Conservation (phyloP, 192 early-diverging fungal genomes). For the Chytriomyces confervae region DNA sequence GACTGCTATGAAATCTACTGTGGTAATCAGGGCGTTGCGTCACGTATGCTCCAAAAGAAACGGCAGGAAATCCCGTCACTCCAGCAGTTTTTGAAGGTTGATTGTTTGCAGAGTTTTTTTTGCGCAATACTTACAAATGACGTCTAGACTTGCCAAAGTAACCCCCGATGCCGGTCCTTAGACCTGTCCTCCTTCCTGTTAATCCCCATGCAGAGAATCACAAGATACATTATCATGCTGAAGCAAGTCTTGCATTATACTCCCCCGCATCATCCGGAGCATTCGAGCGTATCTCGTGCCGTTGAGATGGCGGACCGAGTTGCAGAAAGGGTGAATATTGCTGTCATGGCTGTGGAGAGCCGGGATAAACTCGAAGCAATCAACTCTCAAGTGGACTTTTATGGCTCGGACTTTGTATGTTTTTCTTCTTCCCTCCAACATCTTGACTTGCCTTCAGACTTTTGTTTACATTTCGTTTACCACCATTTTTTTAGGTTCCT, state of each 20-base stretch:
- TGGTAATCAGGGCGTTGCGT: conserved; percentile 67
- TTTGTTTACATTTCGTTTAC: neutral
- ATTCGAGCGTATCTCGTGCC: conserved; percentile 48
- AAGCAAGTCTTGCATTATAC: conserved; percentile 65
- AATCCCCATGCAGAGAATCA: conserved; percentile 65
- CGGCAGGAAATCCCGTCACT: conserved; percentile 58
- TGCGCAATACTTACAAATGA: conserved; percentile 15
- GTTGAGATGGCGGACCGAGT: conserved; percentile 51
- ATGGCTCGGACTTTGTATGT: conserved; percentile 39
- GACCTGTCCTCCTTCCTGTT: conserved; percentile 79
- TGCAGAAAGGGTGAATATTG: conserved; percentile 54
- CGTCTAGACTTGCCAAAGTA: conserved; percentile 55
- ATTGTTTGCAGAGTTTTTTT: conserved; percentile 19
- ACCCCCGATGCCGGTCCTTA: conserved; percentile 69
- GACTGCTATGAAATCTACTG: conserved; percentile 71
- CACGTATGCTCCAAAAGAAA: conserved; percentile 64
- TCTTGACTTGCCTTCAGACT: neutral
- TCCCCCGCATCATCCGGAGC: conserved; percentile 55
- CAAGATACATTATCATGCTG: conserved; percentile 62
- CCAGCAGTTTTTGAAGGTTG: conserved; percentile 70
- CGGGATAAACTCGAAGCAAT: conserved; percentile 58
- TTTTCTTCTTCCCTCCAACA: conserved; percentile 6
- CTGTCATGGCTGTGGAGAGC: conserved; percentile 55
- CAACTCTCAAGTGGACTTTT: conserved; percentile 63
- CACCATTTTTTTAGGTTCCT: conserved; percentile 9